Base-by-base conservation (phyloP, 2,329 filamentous ascomycete genomes). In the Albophoma yamanashiensis region DNA sequence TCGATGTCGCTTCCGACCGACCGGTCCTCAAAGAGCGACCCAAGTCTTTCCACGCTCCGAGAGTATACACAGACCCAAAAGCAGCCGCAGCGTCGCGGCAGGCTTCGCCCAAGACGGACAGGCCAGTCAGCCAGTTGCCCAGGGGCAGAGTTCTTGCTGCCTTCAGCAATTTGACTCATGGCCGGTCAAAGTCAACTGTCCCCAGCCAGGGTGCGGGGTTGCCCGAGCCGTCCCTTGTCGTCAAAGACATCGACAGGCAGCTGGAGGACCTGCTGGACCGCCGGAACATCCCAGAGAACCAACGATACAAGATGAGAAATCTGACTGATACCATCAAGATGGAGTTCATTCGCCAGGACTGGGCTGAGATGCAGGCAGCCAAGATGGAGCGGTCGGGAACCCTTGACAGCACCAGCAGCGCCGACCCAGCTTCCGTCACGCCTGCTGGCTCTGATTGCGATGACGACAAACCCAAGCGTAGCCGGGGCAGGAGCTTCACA, bases 221-320 rank as follows among this genome's bases (percentile, higher is more conserved):
- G 70, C 76, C 84, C 6, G 88, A 89, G 55, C 69, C 70, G 9
- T 62, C 66, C n/a, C 73, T 85, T 38, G 76, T 82, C 59, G 76
- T 79, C n/a, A 76, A 79, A 66, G 78, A 85, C 63, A 80, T 86
- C 47, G 77, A 83, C 62, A 75, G 73, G 60, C 82, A 85, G 63
- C 78, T 85, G 56, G 83, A 87, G 67, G 83, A 81, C 3, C 80
- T 85, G 73, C 72, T 96, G 73, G 91, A 96, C 71, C 86, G 92
- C 22, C 84, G 93, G 64, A 96, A 97, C 68, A 96, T 97, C 59
- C 92, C 93, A 3, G 90, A 95, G 69, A 89, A 96, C 64, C 92
- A 96, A 79, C 83, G 93, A 59, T 91, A 93, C 73, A 95, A 95
- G 76, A 97, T 99, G 92, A 85, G 93, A 55, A 92, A 87, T 60